These are phyloP conservation scores for Persicaria tinctoria DNA, from an alignment of 148 eudicot genomes.

Conservation along the genomic window DNA sequence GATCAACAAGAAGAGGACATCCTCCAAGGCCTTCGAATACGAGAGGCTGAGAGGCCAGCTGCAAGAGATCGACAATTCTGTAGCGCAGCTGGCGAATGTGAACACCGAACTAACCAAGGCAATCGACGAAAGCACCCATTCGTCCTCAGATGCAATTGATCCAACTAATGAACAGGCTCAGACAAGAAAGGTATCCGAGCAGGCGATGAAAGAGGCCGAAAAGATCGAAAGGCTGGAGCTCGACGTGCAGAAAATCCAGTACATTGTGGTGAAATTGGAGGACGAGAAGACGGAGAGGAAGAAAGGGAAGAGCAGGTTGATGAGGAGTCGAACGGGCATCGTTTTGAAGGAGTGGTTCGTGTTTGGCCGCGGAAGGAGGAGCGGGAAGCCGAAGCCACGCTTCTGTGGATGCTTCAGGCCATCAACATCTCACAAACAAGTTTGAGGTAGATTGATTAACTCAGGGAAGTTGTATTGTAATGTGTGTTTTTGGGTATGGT, in stretches of 20 bases:
- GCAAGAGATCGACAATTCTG: conserved; percentile 47
- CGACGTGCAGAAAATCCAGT: conserved; percentile 62
- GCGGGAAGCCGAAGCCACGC: conserved; percentile 43
- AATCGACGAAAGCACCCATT: conserved; percentile 33
- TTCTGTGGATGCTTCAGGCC: conserved; percentile 59
- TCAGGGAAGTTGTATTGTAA: background rate
- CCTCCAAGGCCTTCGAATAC: conserved; percentile 34
- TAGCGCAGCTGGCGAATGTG: conserved; percentile 45
- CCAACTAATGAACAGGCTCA: conserved; percentile 25
- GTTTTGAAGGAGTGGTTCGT: conserved; percentile 45
- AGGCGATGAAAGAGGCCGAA: too few relatives aligned
- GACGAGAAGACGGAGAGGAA: conserved; percentile 50
- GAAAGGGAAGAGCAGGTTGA: conserved; percentile 28
- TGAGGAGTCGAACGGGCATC: conserved; percentile 37
- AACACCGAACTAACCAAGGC: conserved; percentile 42
- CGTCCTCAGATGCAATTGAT: conserved; percentile 18
- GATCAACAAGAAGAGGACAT: conserved; percentile 35
- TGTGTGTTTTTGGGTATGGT: background rate
- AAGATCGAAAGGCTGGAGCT: conserved; percentile 35
- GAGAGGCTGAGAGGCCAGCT: conserved; percentile 52
- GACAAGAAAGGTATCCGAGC: too few relatives aligned
- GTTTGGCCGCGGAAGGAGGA: conserved; percentile 35
- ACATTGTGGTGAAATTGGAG: conserved; percentile 41
- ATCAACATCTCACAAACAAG: conserved; percentile 25
- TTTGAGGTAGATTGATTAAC: conserved; percentile 10